These are phyloP conservation scores for Angophora floribunda DNA, from an alignment of 345 rosid genomes.

Conservation along the genomic window DNA sequence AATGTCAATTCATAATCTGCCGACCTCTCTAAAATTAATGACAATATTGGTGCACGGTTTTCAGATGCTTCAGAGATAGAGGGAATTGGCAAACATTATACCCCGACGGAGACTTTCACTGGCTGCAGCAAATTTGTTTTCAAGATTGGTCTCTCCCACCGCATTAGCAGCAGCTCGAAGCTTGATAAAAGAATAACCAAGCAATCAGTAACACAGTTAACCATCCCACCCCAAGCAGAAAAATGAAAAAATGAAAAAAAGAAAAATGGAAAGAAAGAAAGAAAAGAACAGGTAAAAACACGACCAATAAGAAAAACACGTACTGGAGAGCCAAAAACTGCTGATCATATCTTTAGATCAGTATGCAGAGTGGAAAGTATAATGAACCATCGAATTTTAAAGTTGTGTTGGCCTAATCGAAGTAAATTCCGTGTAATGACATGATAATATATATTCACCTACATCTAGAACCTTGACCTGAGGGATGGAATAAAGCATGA, in stretches of 20 bases:
- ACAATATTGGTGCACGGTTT: not conserved
- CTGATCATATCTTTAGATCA: not conserved
- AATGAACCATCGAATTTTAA: not conserved
- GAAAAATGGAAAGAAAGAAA: not conserved
- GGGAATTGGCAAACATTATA: constrained; percentile 90
- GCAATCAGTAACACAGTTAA: not conserved
- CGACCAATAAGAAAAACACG: not conserved
- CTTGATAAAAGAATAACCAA: constrained; percentile 15
- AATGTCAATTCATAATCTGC: not conserved
- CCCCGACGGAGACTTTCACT: constrained; percentile 87
- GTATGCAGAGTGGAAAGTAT: not conserved
- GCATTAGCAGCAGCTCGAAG: constrained; percentile 84
- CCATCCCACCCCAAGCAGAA: not conserved
- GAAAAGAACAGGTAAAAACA: not conserved
- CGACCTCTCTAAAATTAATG: not conserved
- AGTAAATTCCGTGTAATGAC: not conserved
- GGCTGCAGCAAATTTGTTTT: constrained; percentile 77
- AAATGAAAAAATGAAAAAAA: no score
- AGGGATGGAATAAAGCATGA: not conserved
- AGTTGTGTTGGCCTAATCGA: not conserved
- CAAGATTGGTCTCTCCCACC: constrained; percentile 73
- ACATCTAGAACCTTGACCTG: not conserved
- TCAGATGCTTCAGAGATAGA: constrained; percentile 31
- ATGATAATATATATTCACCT: no score
- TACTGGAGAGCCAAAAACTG: not conserved